Percentiles rank a stretch among this genome's conserved stretches.
Conservation (phyloP, 2,329 filamentous ascomycete genomes). For the Colletotrichum costaricense region DNA sequence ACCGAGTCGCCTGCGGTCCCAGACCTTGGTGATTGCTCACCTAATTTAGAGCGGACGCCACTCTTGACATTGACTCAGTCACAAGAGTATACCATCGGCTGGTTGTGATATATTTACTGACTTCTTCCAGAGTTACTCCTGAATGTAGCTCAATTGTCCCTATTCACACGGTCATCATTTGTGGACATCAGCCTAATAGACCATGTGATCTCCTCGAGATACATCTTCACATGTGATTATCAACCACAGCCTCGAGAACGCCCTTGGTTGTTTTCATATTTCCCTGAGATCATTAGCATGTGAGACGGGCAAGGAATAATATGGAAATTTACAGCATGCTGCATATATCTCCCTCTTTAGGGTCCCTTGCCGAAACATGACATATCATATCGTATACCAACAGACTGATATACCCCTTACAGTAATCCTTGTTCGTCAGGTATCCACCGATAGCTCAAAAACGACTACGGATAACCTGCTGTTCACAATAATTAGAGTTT, state of each 20-base stretch:
- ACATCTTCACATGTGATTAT: neutral
- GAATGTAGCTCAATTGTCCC: neutral
- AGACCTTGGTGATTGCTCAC: neutral
- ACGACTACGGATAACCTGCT: neutral
- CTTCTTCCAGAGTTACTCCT: neutral
- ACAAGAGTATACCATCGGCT: constrained; percentile 11
- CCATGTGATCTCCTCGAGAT: neutral
- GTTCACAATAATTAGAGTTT: neutral
- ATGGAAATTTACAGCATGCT: neutral
- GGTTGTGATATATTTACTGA: neutral
- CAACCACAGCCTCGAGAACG: neutral
- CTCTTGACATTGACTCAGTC: neutral
- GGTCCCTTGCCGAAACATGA: neutral
- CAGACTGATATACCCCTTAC: neutral
- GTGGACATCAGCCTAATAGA: neutral
- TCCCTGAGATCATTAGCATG: neutral
- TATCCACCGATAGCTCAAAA: neutral
- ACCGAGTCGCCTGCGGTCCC: neutral
- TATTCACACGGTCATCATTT: neutral
- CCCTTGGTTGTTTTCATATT: neutral
- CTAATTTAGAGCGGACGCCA: constrained; percentile 15
- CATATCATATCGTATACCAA: neutral
- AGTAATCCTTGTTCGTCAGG: neutral
- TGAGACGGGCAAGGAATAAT: neutral
- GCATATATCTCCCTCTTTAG: neutral